Conservation (phyloP, 768 basidiomycete species). For the Mrakia hoshinonis region DNA sequence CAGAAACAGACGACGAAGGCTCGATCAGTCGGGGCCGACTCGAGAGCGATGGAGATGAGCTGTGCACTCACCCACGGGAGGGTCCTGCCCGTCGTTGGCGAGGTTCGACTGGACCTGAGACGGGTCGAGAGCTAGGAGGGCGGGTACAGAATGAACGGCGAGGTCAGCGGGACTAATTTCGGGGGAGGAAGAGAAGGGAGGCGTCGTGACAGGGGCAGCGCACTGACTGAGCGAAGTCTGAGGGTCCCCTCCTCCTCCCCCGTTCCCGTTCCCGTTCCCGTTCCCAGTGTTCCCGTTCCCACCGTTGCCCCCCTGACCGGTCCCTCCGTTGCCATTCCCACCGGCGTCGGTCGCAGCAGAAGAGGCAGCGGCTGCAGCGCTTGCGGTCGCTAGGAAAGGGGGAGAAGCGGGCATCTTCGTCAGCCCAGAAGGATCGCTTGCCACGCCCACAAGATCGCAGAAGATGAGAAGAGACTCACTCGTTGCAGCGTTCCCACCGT, state of each 20-base stretch:
- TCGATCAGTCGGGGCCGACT: too few species aligned
- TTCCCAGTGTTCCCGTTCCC: background rate
- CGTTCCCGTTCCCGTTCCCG: background rate
- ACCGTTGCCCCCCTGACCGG: too few species aligned
- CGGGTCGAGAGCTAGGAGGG: conserved; percentile 47
- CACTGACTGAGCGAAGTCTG: background rate
- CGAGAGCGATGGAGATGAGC: too few species aligned
- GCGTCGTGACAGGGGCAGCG: too few species aligned
- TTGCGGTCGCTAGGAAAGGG: background rate
- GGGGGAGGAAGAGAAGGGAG: background rate
- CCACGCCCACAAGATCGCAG: background rate
- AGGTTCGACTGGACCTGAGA: conserved; percentile 49
- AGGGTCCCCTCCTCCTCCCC: background rate
- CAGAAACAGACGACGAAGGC: conserved; percentile 8
- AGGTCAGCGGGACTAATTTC: conserved; percentile 32
- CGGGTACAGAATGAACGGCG: background rate
- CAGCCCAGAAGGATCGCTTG: background rate
- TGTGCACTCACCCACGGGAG: conserved; percentile 34
- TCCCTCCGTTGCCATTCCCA: background rate
- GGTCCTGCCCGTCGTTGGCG: conserved; percentile 48
- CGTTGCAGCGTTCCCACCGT: too few species aligned
- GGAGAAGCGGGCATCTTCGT: background rate
- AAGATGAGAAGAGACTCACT: background rate
- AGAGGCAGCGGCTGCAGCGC: background rate
- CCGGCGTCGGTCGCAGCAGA: background rate